Percentiles rank a stretch among this genome's conserved stretches.
Conservation (phyloP, 176 grass and related monocot genomes). For the Aegilops longissima region DNA sequence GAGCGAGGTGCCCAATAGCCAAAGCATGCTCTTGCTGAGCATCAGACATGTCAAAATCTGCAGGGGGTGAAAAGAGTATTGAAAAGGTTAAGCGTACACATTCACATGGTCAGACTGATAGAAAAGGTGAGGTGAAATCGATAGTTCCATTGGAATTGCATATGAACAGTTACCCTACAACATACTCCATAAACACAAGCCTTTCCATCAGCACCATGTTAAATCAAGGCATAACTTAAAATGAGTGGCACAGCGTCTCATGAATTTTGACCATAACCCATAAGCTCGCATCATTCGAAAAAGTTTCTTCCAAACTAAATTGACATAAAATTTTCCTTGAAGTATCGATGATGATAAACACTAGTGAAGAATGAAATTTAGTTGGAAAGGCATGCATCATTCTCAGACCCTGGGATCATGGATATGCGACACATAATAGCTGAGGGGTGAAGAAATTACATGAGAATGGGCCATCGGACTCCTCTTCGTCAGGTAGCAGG, state of each 20-base stretch:
- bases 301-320: background rate
- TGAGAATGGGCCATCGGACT: conserved; percentile 66
- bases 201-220: background rate
- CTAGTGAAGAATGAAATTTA: background rate
- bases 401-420: background rate
- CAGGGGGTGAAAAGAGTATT: conserved; percentile 17
- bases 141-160: background rate
- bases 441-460: conserved; percentile 43
- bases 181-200: background rate
- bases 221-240: background rate
- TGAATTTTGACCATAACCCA: background rate
- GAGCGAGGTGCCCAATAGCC: conserved; percentile 65
- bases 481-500: conserved; percentile 76
- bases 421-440: background rate
- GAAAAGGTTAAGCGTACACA: conserved; percentile 14
- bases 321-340: background rate
- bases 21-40: conserved; percentile 85
- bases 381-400: conserved; percentile 4
- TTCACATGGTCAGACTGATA: background rate
- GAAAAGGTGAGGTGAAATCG: background rate
- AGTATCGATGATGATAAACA: background rate
- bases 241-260: background rate
- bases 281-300: background rate
- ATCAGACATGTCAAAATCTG: conserved; percentile 95
- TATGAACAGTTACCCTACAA: background rate